phyloP scores from a whole-genome alignment of 768 basidiomycete species.

The Sarcodon sp. region DNA sequence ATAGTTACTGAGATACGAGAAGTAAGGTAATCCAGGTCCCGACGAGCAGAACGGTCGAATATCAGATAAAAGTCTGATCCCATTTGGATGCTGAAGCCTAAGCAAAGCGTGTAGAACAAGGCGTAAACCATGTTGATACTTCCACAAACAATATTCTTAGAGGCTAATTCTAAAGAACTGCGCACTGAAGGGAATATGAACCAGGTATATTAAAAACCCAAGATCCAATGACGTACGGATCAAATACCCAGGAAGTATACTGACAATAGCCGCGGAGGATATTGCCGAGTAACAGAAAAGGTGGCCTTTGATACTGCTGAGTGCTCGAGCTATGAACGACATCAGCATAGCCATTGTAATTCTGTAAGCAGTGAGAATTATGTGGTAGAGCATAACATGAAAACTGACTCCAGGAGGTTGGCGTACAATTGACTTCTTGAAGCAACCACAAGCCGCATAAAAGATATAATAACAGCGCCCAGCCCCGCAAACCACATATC shows the following conservation, averaged over 20 bases:
- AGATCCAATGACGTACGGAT: constrained; percentile 36
- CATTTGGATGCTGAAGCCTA: constrained; percentile 75
- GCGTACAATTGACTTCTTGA: constrained; percentile 67
- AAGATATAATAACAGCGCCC: constrained; percentile 53
- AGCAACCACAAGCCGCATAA: constrained; percentile 56
- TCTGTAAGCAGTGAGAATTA: constrained; percentile 21
- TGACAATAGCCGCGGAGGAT: constrained; percentile 74
- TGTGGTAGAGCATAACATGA: background rate
- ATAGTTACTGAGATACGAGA: constrained; percentile 33
- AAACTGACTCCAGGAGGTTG: constrained; percentile 77
- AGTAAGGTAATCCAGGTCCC: constrained; percentile 35
- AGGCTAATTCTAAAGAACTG: constrained; percentile 70
- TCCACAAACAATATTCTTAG: constrained; percentile 71
- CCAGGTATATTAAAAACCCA: background rate
- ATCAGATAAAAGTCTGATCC: constrained; percentile 70
- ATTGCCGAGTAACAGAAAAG: constrained; percentile 87
- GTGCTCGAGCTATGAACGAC: constrained; percentile 66
- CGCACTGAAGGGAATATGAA: constrained; percentile 35
- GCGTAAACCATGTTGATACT: constrained; percentile 81
- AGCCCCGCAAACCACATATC: constrained; percentile 72
- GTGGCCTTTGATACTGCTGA: constrained; percentile 62
- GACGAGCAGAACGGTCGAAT: constrained; percentile 45
- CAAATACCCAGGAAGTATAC: constrained; percentile 79
- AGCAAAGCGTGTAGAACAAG: constrained; percentile 68
- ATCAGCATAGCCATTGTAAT: constrained; percentile 72